Evolutionary conservation across 2,329 filamentous ascomycete species (phyloP).

Genomic region (Sclerotinia sclerotiorum): DNA sequence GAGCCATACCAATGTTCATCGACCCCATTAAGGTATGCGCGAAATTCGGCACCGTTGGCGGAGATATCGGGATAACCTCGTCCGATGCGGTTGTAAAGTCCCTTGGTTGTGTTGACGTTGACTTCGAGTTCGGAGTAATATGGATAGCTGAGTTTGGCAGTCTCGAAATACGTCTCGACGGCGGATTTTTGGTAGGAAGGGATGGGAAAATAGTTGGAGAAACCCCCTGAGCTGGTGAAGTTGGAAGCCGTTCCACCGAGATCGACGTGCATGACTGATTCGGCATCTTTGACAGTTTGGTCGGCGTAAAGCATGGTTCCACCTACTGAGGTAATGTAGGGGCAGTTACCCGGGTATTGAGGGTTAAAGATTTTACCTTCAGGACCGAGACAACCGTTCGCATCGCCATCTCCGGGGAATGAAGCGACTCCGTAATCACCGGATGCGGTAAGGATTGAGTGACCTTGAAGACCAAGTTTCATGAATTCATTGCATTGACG

Average conservation of each 20-base stretch:
- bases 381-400: conserved; percentile 47
- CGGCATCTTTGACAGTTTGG: conserved; percentile 43
- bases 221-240: conserved; percentile 48
- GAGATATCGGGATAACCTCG: conserved; percentile 56
- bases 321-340: conserved; percentile 67
- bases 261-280: conserved; percentile 33
- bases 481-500: conserved; percentile 64
- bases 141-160: conserved; percentile 28
- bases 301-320: conserved; percentile 53
- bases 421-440: conserved; percentile 58
- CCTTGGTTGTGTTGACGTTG: conserved; percentile 47
- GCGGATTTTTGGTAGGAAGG: conserved; percentile 50
- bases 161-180: conserved; percentile 47
- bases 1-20: conserved; percentile 29
- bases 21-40: conserved; percentile 22
- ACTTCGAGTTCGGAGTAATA: conserved; percentile 35
- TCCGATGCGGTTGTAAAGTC: conserved; percentile 49
- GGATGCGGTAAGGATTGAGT: conserved; percentile 62
- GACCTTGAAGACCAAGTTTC: conserved; percentile 66
- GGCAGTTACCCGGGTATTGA: conserved; percentile 65
- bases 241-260: conserved; percentile 42
- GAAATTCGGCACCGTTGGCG: conserved; percentile 48
- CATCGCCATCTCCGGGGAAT: conserved; percentile 60
- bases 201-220: conserved; percentile 52
- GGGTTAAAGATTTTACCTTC: conserved; percentile 33